Evolutionary conservation across 192 early-diverging fungal genomes (phyloP), one percentile per base, ranked within the genome.

Genomic region (Cladochytrium replicatum): DNA sequence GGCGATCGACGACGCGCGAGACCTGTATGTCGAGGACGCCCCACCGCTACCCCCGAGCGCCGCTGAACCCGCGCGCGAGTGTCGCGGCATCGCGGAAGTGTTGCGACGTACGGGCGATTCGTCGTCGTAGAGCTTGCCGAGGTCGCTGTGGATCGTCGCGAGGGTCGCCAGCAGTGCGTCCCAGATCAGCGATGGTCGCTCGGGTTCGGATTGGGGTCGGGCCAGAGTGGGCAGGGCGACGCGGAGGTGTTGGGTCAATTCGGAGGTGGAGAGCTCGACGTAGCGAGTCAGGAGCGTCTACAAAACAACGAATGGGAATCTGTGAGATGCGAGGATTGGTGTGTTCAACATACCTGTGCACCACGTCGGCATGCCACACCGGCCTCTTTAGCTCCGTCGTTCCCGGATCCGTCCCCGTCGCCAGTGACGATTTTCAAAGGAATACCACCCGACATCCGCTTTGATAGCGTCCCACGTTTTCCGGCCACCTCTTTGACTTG

Each of bases 1-100:
- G 51, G 43, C 63, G 50, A 52, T 34, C 50, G 6, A 57, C 55
- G n/a, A 54, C 21, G 34, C 63, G 3, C 4, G 60, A 63, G 26
- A 72, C 38, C 58, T 2, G 39, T 56, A 2, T 38, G 39, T 59
- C 32, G 55, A 32, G 30, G 56, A 38, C 24, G 60, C 40, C 9
- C 51, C 39, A 29, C 51, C 41, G 11, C 29, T 43, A 13, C 52
- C 43, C 7, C 24, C 42, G 27, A 30, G 26, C 6, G 44, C 48
- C 25, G 34, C 52, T 6, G 47, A 52, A 8, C 53, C 54, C 52
- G 2, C 50, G 34, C 23, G 59, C 57, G 13, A 52, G 50, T 23
- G 48, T 58, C 34, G 51, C 46, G 27, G 39, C 32, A 30, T 38
- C 41, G 9, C 59, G 54, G 1, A 43, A 52, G 21, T 61, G 49